phyloP scores from a whole-genome alignment of 2,329 filamentous ascomycete species.

The Fusarium cicatricum region DNA sequence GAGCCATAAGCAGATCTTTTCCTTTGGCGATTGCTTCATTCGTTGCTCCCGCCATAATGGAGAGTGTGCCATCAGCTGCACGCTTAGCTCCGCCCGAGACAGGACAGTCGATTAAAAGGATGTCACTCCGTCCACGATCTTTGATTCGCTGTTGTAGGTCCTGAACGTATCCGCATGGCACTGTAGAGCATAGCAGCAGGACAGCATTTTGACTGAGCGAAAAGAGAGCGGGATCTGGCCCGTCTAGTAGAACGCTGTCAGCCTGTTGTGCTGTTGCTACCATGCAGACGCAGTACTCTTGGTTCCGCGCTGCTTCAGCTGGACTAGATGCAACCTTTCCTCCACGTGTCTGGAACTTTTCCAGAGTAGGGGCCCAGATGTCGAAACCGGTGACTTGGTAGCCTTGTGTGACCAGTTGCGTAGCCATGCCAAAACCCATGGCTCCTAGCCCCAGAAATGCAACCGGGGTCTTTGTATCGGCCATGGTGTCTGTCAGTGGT shows the following conservation, averaged over 20 bases:
- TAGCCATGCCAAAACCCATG: conserved; percentile 34
- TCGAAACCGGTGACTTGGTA: conserved; percentile 27
- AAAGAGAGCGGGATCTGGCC: conserved; percentile 8
- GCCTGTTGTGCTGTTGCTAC: conserved; percentile 27
- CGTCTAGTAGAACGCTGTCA: conserved; percentile 18
- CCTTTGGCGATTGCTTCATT: conserved; percentile 65
- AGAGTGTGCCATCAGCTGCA: conserved; percentile 70
- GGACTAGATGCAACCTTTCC: conserved; percentile 6
- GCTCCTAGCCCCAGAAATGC: conserved; percentile 31
- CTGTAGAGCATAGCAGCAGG: conserved; percentile 20
- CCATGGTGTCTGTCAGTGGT: conserved; percentile 4
- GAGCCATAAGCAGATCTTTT: conserved; percentile 65
- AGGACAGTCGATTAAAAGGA: conserved; percentile 48
- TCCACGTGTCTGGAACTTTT: conserved; percentile 8
- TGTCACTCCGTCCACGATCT: conserved; percentile 9
- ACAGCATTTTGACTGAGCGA: conserved; percentile 10
- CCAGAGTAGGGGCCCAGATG: conserved; percentile 13
- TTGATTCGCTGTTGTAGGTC: conserved; percentile 9
- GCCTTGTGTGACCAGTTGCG: conserved; percentile 17
- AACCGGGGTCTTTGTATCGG: conserved; percentile 10
- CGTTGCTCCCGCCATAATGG: conserved; percentile 75
- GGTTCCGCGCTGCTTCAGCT: conserved; percentile 5
- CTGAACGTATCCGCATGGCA: conserved; percentile 19
- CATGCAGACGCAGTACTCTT: conserved; percentile 26
- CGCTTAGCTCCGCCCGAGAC: conserved; percentile 41